A percentile compares a stretch with the other conserved stretches of the same genome.
Evolutionary conservation across 1,284 basidiomycete genomes (phyloP).

Genomic region (Ceratobasidium sp.): DNA sequence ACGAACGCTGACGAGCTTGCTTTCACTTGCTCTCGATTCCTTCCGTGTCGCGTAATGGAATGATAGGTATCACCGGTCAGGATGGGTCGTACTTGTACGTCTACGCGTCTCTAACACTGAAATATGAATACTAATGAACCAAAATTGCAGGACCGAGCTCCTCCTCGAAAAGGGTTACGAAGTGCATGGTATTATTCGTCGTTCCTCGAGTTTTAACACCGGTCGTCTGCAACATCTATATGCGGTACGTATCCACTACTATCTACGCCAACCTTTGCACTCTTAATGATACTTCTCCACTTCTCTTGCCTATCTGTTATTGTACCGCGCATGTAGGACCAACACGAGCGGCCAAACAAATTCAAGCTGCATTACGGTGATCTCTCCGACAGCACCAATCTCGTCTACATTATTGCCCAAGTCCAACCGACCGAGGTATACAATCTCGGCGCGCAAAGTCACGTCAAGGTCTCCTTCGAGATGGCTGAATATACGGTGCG

Average conservation of each 20-base stretch:
- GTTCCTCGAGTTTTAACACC: constrained; percentile 95
- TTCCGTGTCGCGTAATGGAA: constrained; percentile 17
- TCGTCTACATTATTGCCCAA: constrained; percentile 92
- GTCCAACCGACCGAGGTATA: constrained; percentile 94
- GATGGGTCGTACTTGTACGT: constrained; percentile 90
- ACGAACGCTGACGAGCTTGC: background rate
- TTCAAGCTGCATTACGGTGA: constrained; percentile 94
- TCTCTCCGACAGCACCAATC: constrained; percentile 91
- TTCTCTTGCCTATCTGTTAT: constrained; percentile 13
- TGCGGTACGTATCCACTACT: constrained; percentile 65
- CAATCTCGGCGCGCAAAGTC: constrained; percentile 95
- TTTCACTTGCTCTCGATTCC: background rate
- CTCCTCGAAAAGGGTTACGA: constrained; percentile 89
- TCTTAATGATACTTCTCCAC: background rate
- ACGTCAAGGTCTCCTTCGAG: constrained; percentile 97
- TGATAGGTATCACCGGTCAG: constrained; percentile 88
- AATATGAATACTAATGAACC: constrained; percentile 48
- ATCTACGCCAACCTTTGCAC: constrained; percentile 5
- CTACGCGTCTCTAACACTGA: background rate
- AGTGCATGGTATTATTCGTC: constrained; percentile 93
- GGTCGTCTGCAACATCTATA: constrained; percentile 91
- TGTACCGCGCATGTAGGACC: constrained; percentile 49
- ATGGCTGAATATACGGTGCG: constrained; percentile 91
- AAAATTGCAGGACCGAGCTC: constrained; percentile 75
- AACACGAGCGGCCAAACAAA: constrained; percentile 67